Evolutionary conservation across 371 early-diverging fungal genomes (phyloP), one percentile per base, ranked within the genome.

Genomic region (Haplosporangium sp.): DNA sequence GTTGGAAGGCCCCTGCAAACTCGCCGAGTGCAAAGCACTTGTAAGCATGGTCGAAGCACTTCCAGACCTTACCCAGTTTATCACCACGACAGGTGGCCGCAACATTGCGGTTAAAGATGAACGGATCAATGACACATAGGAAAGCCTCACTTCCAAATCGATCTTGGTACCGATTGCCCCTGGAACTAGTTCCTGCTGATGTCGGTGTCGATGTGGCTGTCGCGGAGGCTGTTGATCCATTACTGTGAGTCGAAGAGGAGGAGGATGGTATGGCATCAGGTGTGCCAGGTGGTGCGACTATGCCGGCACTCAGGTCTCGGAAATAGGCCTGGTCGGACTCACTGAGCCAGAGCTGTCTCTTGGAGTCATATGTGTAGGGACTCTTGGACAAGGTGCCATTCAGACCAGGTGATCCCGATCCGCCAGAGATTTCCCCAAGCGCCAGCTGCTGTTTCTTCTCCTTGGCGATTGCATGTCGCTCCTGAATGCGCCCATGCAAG

Each of bases 121-220:
- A 75, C 2, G 75, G 75, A 20, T 75, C 75, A 69, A 64, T 75
- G 20, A 75, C 75, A 50, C 69, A 68, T 2, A 74, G n/a, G 60
- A 64, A 74, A 0, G 67, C 21, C 10, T 67, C 63, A 21, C 45
- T 23, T n/a, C 62, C 62, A 11, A 61, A 29, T 20, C 46, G 45
- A 43, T 62, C 53, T 0, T 55, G 14, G 42, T 56, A 48, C 14
- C 51, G 41, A 4, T 57, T 51, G 23, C 65, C 48, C 11, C 9
- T 45, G n/a, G 11, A 3, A 21, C n/a, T 21, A 9, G 18, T 43
- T 20, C n/a, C 43, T 45, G 13, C 5, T 45, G 43, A 7, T 42
- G 46, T 37, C 36, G n/a, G 21, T 10, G 43, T 45, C 36, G 46
- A 50, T 2, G 37, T 23, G n/a, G 51, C 21, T 9, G 53, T 14